Evolutionary conservation across 768 basidiomycete genomes (phyloP), one percentile per base, ranked within the genome.

Genomic region (Podaxis mareebaensis): DNA sequence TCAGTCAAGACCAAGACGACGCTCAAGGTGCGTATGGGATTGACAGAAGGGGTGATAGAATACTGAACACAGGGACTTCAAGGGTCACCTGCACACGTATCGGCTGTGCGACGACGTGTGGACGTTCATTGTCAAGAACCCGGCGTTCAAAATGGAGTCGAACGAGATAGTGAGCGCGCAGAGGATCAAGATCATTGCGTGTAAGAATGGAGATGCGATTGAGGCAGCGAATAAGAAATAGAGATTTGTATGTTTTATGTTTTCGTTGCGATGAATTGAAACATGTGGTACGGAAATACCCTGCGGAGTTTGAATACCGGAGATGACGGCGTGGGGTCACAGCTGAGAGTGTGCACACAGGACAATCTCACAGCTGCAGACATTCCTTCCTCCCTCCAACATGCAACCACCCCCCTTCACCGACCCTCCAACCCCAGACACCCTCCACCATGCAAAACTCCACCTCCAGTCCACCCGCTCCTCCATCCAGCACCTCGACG

Each of bases 91-190:
- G 60, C 86, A 91, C 67, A 98, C 95, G 2, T 99, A 97, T 75
- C 87, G 93, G 7, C 82, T 94, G 3, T 94, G 93, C 74, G 95
- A 96, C 77, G 95, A 96, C 72, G 96, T 99, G 53, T 99, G 97
- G 97, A 99, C 96, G 58, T 99, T 99, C 76, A 92, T 96, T 66
- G 92, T 98, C 56, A 93, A 95, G 75, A 89, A 96, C 68, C 91
- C 96, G 33, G 79, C 79, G 22, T 96, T 99, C 79, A 98, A 98
- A 78, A 95, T 99, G 90, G 97, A 99, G 75, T 85, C 88, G 67
- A 92, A 91, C 74, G 89, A 93, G 71, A 79, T 87, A 73, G 86
- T 94, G 62, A 78, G 74, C 44, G 83, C 91, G 4, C 83, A 85
- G 30, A 87, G 91, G 74, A 93, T 97, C 76, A 97, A 98, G 82